Conservation (phyloP, 306 rosid genomes). For the Begonia fuchsioides region DNA sequence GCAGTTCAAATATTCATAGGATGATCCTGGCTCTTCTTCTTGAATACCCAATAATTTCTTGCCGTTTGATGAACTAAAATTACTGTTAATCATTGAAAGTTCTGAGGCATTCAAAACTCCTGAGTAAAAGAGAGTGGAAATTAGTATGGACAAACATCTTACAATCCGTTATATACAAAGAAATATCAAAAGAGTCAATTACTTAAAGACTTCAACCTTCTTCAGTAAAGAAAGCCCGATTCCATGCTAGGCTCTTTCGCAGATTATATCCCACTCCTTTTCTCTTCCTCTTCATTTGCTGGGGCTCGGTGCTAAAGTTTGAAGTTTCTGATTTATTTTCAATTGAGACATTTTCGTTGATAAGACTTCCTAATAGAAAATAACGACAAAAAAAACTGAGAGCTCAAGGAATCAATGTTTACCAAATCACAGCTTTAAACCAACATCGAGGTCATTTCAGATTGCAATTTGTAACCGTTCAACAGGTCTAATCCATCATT, state of each 20-base stretch:
- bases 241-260: constrained; percentile 95
- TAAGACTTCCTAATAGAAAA: not conserved
- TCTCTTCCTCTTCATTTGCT: constrained; percentile 72
- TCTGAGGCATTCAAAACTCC: constrained; percentile 73
- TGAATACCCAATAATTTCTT: constrained; percentile 26
- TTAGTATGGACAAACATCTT: not conserved
- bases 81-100: constrained; percentile 67
- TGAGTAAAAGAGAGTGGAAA: constrained; percentile 8
- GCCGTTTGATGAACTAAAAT: constrained; percentile 17
- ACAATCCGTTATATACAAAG: not conserved
- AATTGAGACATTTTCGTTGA: constrained; percentile 30
- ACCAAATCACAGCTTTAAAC: too few species aligned
- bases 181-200: not conserved
- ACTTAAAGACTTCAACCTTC: constrained; percentile 29
- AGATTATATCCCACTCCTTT: constrained; percentile 60
- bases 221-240: constrained; percentile 80
- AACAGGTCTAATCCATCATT: too few species aligned
- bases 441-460: too few species aligned
- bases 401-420: too few species aligned
- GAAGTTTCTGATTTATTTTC: constrained; percentile 28
- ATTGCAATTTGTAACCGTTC: too few species aligned
- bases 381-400: too few species aligned
- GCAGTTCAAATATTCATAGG: not conserved
- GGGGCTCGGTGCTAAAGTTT: constrained; percentile 45
- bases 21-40: constrained; percentile 32